Evolutionary conservation across 768 basidiomycete species (phyloP), one percentile per base, ranked within the genome.

Genomic region (Candolleomyces eurysporus): DNA sequence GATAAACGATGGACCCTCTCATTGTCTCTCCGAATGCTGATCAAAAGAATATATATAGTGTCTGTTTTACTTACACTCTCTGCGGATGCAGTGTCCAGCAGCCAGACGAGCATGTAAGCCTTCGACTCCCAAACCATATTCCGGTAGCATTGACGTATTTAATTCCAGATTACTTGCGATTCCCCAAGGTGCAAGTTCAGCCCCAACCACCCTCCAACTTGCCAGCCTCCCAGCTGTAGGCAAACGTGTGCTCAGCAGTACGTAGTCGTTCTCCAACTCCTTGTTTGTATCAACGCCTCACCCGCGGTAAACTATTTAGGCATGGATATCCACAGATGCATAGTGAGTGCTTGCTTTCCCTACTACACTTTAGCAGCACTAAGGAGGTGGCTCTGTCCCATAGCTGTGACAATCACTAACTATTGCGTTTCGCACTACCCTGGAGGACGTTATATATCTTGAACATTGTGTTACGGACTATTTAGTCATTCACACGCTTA

Each of bases 201-300:
- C 32, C 62, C 62, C 5, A 45, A 56, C 7, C 62, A 63, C 21
- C 62, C 54, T 10, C 5, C 48, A 22, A 22, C 31, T 32, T 63
- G 62, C 31, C 21, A 26, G 26, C 62, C 58, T 26, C 58, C 62
- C 26, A 49, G 3, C 6, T 63, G 62, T 26, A 16, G 26, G 19
- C 31, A 54, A 17, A 63, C 58, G 4, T 63, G 62, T 16, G 56
- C 58, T 58, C 62, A 63, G 59, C 46, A 56, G 62, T 63, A 51
- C 36, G 58, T 62, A 14, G 7, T 13, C 1, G 16, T 10, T 17
- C 21, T 21, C 21, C 8, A n/a, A 7, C 46, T 48, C 7, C 13
- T 13, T 48, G 7, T 22, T 9, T 48, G 21, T 48, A 7, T 7
- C 11, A 7, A 11, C 36, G 36, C 11, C 36, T 36, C 8, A 48